Evolutionary conservation across 2,329 filamentous ascomycete species (phyloP).

Genomic region (Xylaria sp.): DNA sequence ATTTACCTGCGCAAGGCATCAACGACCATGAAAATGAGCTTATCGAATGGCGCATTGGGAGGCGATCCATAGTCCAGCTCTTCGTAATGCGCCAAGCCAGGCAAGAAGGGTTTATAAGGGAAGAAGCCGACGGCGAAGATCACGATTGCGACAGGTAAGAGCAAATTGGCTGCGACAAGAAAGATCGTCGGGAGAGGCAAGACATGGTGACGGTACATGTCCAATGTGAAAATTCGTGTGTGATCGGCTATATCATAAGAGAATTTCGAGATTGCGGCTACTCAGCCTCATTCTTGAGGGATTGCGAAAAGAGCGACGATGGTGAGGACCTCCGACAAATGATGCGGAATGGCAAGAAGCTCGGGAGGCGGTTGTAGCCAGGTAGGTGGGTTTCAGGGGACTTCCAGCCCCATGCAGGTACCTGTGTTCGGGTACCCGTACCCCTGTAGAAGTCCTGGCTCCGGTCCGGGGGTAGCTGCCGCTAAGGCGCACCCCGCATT

Average conservation of each 20-base stretch:
- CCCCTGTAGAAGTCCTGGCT: constrained; percentile 6
- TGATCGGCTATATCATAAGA: constrained; percentile 23
- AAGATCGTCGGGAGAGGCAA: constrained; percentile 52
- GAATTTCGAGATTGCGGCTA: constrained; percentile 1
- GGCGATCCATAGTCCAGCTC: constrained; percentile 64
- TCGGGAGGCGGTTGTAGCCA: not conserved
- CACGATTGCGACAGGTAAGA: constrained; percentile 79
- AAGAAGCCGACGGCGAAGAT: constrained; percentile 94
- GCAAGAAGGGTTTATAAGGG: constrained; percentile 93
- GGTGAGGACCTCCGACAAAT: constrained; percentile 18
- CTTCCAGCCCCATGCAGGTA: not conserved
- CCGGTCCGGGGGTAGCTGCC: constrained; percentile 1
- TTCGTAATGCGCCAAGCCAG: constrained; percentile 80
- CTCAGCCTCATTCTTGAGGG: constrained; percentile 19
- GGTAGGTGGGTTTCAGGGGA: constrained; percentile 26
- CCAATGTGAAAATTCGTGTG: constrained; percentile 28
- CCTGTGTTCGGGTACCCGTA: not conserved
- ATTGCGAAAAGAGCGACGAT: constrained; percentile 31
- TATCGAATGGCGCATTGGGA: constrained; percentile 81
- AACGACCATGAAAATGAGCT: constrained; percentile 95
- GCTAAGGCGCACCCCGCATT: constrained; percentile 4
- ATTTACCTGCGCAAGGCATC: constrained; percentile 88
- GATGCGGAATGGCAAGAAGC: not conserved
- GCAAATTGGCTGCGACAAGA: constrained; percentile 76
- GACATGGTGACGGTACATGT: constrained; percentile 48